Evolutionary conservation across 2,329 filamentous ascomycete genomes (phyloP).

Genomic region (Daldinia sp.): DNA sequence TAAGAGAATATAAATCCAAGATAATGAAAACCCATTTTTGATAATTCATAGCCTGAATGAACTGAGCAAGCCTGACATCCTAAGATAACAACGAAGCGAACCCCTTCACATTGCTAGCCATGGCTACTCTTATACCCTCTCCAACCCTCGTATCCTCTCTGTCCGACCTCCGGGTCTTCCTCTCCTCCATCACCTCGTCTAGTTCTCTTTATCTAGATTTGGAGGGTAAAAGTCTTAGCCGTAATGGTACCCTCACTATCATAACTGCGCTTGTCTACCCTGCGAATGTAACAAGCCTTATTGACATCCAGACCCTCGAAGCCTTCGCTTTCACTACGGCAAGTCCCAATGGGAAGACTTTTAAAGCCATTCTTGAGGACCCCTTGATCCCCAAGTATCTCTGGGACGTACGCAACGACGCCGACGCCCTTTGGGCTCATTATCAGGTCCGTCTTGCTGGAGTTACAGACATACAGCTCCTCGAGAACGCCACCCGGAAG

Average conservation of each 20-base stretch:
- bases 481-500: slow-evolving; percentile 47
- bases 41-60: too few relatives aligned
- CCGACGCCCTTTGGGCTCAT: slow-evolving; percentile 47
- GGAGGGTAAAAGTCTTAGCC: neutral
- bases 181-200: neutral
- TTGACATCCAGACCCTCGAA: neutral
- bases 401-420: slow-evolving; percentile 40
- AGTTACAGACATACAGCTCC: slow-evolving; percentile 49
- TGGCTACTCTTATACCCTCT: neutral
- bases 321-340: neutral
- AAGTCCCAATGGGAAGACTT: neutral
- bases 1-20: too few relatives aligned
- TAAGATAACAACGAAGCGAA: too few relatives aligned
- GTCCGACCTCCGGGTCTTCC: neutral
- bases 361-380: neutral
- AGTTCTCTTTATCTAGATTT: neutral
- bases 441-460: slow-evolving; percentile 43
- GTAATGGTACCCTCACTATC: neutral
- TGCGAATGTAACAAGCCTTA: neutral
- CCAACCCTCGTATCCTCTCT: neutral
- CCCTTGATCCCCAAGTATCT: slow-evolving; percentile 40
- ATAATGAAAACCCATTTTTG: too few relatives aligned
- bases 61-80: too few relatives aligned
- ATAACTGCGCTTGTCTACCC: neutral
- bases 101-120: neutral